Evolutionary conservation across 805 yeast genomes (phyloP).

Genomic region (Nakazawaea ishiwadae): DNA sequence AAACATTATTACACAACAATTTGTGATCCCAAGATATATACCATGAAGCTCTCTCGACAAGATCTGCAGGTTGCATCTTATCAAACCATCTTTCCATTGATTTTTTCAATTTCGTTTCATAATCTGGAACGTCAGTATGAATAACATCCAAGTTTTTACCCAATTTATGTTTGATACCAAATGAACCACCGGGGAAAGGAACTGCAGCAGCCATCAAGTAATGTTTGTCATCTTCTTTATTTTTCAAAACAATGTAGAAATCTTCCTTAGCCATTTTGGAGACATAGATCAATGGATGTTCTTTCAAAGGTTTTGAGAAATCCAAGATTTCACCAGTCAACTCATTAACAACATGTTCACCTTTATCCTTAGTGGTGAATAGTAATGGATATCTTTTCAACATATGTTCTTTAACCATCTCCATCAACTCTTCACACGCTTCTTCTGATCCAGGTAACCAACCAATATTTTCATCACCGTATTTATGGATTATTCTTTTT

Average conservation of each 20-base stretch:
- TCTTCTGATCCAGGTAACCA: slow-evolving; percentile 64
- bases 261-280: slow-evolving; percentile 74
- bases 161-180: slow-evolving; percentile 54
- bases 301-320: slow-evolving; percentile 53
- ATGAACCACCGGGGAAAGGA: slow-evolving; percentile 76
- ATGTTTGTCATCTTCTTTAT: slow-evolving; percentile 50
- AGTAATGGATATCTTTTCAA: slow-evolving; percentile 56
- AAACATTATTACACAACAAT: slow-evolving; percentile 50
- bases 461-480: slow-evolving; percentile 59
- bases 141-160: slow-evolving; percentile 61
- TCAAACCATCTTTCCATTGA: slow-evolving; percentile 75
- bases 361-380: slow-evolving; percentile 46
- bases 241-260: slow-evolving; percentile 56
- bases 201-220: slow-evolving; percentile 71
- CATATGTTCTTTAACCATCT: slow-evolving; percentile 56
- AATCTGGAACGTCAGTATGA: slow-evolving; percentile 67
- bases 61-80: slow-evolving; percentile 52
- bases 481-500: slow-evolving; percentile 48
- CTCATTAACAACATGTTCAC: slow-evolving; percentile 52
- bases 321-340: slow-evolving; percentile 60
- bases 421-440: slow-evolving; percentile 60
- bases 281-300: slow-evolving; percentile 58
- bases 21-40: slow-evolving; percentile 72
- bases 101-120: slow-evolving; percentile 55
- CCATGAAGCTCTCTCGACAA: slow-evolving; percentile 75